phyloP scores from a whole-genome alignment of 78 protist species.

The Dictyostelium purpureum region DNA sequence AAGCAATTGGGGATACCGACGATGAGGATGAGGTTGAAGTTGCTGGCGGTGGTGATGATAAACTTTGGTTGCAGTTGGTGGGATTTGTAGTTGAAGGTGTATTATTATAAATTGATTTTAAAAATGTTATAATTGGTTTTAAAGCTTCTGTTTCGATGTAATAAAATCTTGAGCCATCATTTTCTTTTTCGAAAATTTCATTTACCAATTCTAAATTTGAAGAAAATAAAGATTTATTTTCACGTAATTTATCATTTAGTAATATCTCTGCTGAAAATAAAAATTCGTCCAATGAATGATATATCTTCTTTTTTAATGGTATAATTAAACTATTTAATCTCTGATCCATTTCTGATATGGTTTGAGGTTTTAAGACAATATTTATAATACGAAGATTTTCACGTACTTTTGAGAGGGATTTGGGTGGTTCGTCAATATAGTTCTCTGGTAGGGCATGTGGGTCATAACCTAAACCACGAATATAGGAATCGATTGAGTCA shows the following conservation, averaged over 20 bases:
- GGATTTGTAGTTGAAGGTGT: background rate
- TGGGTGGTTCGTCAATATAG: conserved; percentile 59
- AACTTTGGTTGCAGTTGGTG: background rate
- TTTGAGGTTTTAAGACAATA: conserved; percentile 18
- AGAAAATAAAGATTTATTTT: background rate
- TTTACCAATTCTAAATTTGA: background rate
- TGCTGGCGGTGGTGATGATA: background rate
- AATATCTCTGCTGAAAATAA: conserved; percentile 33
- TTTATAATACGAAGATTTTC: conserved; percentile 67
- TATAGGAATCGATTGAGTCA: conserved; percentile 7
- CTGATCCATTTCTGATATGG: conserved; percentile 5
- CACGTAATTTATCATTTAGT: background rate
- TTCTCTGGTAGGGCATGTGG: conserved; percentile 18
- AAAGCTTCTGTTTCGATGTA: background rate
- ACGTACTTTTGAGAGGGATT: conserved; percentile 27
- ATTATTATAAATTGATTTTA: conserved; percentile 26
- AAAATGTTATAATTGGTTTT: background rate
- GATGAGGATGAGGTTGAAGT: background rate
- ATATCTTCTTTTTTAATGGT: conserved; percentile 49
- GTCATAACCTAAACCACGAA: conserved; percentile 20
- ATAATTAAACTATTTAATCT: conserved; percentile 22
- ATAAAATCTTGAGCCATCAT: background rate
- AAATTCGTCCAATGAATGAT: conserved; percentile 48
- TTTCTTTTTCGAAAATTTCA: background rate
- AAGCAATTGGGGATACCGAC: no score